phyloP scores from a whole-genome alignment of 179 eudicot genomes.

The Patellifolia procumbens region DNA sequence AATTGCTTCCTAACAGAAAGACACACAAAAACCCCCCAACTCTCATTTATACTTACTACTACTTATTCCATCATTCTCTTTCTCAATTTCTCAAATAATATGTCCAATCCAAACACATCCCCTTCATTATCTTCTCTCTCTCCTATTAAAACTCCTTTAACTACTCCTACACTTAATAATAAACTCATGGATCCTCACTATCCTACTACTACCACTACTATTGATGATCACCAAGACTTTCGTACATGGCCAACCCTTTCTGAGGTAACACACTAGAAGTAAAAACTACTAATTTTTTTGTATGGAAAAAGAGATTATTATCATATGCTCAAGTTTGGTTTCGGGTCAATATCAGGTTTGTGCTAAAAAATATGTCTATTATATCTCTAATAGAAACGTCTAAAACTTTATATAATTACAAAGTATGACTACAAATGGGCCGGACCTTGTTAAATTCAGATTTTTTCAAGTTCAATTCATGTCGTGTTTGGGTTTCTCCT shows the following conservation, averaged over 20 bases:
- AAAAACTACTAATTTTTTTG: too few relatives aligned
- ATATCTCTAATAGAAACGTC: too few relatives aligned
- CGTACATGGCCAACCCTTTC: conserved; percentile 69
- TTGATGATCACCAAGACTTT: conserved; percentile 43
- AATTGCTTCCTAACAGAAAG: conserved; percentile 32
- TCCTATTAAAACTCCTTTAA: conserved; percentile 43
- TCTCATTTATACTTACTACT: background rate
- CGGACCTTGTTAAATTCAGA: too few relatives aligned
- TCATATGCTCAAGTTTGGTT: background rate
- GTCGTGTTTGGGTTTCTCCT: too few relatives aligned
- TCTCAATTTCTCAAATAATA: background rate
- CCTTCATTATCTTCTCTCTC: conserved; percentile 53
- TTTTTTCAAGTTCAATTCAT: too few relatives aligned
- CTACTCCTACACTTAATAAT: background rate
- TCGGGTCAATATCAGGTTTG: too few relatives aligned
- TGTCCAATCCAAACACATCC: conserved; percentile 42
- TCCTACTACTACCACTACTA: background rate
- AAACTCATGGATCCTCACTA: background rate
- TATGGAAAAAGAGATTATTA: too few relatives aligned
- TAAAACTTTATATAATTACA: too few relatives aligned
- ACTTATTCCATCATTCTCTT: background rate
- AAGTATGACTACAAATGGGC: too few relatives aligned
- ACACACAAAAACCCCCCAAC: conserved; percentile 33
- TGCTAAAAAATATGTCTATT: too few relatives aligned
- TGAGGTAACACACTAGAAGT: conserved; percentile 42